Evolutionary conservation across 2,329 filamentous ascomycete species (phyloP).

Genomic region (Xylaria polymorpha): DNA sequence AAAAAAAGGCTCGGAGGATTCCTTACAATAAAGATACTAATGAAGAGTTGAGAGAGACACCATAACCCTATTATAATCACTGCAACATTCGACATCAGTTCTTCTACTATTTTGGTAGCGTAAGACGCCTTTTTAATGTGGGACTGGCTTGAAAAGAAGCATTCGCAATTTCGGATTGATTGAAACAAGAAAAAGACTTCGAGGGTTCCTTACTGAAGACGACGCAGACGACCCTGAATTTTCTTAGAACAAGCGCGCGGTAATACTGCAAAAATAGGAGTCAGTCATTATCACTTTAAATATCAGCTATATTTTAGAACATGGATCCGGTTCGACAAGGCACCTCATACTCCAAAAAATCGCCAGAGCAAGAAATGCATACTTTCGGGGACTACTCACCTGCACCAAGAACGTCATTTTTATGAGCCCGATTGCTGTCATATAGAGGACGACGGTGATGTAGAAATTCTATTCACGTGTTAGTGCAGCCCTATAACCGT

Average conservation of each 20-base stretch:
- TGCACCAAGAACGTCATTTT: slow-evolving; percentile 53
- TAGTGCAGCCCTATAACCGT: neutral
- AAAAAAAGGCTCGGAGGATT: no score
- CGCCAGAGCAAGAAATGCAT: neutral
- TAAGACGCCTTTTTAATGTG: neutral
- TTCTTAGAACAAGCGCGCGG: slow-evolving; percentile 51
- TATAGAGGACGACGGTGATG: slow-evolving; percentile 54
- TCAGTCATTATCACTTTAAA: neutral
- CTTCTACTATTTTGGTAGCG: neutral
- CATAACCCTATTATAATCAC: slow-evolving; percentile 51
- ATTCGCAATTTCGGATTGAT: neutral
- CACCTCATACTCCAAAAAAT: neutral
- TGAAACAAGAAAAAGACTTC: neutral
- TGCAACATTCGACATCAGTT: neutral
- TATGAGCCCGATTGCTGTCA: slow-evolving; percentile 50
- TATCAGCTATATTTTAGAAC: neutral
- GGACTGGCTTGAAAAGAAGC: neutral
- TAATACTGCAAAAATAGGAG: slow-evolving; percentile 50
- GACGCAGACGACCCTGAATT: slow-evolving; percentile 50
- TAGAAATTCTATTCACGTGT: slow-evolving; percentile 51
- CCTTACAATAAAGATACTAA: no score
- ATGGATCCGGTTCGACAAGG: neutral
- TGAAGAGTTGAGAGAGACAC: slow-evolving; percentile 50
- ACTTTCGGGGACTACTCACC: neutral
- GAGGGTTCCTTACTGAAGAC: slow-evolving; percentile 35